Evolutionary conservation across 306 rosid genomes (phyloP).

Genomic region (Dalbergia oliveri): DNA sequence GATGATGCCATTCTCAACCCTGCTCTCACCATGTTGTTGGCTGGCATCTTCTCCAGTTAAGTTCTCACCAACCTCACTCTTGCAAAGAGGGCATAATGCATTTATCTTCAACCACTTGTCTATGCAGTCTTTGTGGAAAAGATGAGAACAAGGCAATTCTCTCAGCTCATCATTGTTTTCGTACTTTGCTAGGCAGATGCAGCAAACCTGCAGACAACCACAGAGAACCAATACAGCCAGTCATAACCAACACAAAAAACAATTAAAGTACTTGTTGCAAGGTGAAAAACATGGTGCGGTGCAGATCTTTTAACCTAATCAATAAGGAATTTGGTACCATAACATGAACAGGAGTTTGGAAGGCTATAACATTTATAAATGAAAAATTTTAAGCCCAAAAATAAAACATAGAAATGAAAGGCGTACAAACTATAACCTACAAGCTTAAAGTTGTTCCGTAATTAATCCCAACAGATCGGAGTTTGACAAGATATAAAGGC

Average conservation of each 20-base stretch:
- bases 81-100: slow-evolving; percentile 92
- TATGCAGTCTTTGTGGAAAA: slow-evolving; percentile 93
- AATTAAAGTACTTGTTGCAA: background rate
- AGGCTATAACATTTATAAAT: slow-evolving; percentile 8
- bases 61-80: slow-evolving; percentile 76
- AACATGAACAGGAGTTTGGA: slow-evolving; percentile 12
- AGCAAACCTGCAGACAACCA: slow-evolving; percentile 68
- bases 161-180: slow-evolving; percentile 88
- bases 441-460: slow-evolving; percentile 11
- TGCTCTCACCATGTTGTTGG: slow-evolving; percentile 59
- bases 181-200: slow-evolving; percentile 91
- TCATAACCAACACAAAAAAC: background rate
- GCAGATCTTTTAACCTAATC: slow-evolving; percentile 28
- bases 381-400: background rate
- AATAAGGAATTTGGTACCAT: background rate
- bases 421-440: slow-evolving; percentile 5
- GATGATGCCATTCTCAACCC: slow-evolving; percentile 47
- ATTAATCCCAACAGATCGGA: slow-evolving; percentile 6
- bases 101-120: slow-evolving; percentile 98
- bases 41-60: slow-evolving; percentile 49
- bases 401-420: background rate
- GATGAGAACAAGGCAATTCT: slow-evolving; percentile 92
- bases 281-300: slow-evolving; percentile 7
- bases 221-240: too few relatives aligned
- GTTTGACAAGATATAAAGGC: slow-evolving; percentile 16